These are phyloP conservation scores for Phanerodontia chrysosporium DNA, from an alignment of 768 basidiomycete genomes.

Conservation along the genomic window DNA sequence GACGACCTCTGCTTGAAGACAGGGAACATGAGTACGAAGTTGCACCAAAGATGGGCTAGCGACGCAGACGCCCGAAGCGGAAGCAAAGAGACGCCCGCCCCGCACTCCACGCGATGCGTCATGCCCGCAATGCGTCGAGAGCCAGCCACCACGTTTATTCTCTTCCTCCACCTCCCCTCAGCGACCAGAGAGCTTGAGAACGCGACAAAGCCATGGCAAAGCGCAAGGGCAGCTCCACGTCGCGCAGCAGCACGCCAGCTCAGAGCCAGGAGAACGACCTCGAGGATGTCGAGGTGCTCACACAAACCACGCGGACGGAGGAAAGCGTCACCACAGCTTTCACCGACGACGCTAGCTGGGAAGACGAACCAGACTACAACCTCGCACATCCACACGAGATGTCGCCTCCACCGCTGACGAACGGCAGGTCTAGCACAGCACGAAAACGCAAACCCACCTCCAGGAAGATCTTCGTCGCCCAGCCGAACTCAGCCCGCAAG, in stretches of 20 bases:
- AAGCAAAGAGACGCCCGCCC: too few species aligned
- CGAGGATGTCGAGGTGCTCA: neutral
- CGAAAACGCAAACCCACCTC: slow-evolving; percentile 11
- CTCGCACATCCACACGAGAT: slow-evolving; percentile 12
- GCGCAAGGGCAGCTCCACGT: neutral
- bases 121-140: too few species aligned
- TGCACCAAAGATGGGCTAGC: too few species aligned
- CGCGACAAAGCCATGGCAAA: neutral
- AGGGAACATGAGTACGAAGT: too few species aligned
- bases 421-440: neutral
- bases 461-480: slow-evolving; percentile 9
- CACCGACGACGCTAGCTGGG: slow-evolving; percentile 12
- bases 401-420: slow-evolving; percentile 2
- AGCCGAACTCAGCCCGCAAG: slow-evolving; percentile 2
- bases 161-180: neutral
- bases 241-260: neutral
- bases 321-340: neutral
- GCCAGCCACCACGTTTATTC: neutral
- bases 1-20: too few species aligned
- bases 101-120: too few species aligned
- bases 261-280: neutral
- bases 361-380: slow-evolving; percentile 12
- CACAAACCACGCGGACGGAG: neutral
- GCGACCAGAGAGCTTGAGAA: neutral
- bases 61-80: too few species aligned